Base-by-base conservation (phyloP, 495 filamentous ascomycete species). In the Tuber melanosporum region DNA sequence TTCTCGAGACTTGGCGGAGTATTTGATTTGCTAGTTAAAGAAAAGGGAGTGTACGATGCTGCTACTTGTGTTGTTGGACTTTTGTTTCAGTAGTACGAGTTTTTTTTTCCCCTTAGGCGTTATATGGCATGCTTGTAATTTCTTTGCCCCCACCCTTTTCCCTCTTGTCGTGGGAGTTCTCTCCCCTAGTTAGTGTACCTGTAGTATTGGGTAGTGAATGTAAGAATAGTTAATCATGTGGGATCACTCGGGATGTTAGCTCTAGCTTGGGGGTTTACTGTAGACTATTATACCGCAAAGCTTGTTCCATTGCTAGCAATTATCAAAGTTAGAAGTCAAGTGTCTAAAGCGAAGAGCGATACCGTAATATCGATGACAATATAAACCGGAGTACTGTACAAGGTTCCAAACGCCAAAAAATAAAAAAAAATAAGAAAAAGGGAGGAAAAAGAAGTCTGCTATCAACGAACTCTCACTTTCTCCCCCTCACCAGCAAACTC, bases 1-100 rank as follows among this genome's bases (percentile, higher is more conserved):
- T 41, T 80, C 15, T 39, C 57, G 12, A 80, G 76, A 45, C 66
- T 80, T 17, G 77, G 78, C 6, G 74, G 71, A 39, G 46, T 73
- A 22, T 80, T 80, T 32, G 45, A 47, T 10, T 41, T 22, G 1
- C 71, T 80, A 0, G 77, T 80, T 7, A 72, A 47, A 41, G 77
- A 80, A 15, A 42, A 74, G 8, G 78, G 78, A 4, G 78, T 80
- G 22, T 74, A 73, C n/a, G 77, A 80, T 19, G 78, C 77, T 42
- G 47, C 66, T 0, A 74, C 32, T 20, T 80, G 78, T 76, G 73
- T 80, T 2, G 78, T 74, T 26, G 77, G 73, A n/a, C 32, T 80
- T 20, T 62, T 80, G 10, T 80, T 80, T 32, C 62, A 80, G 71
- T 80, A 44, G 57, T 66, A 66, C 32, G 26, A 66, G 26, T 66